Conservation (phyloP, 2,329 filamentous ascomycete genomes). For the Ascosphaera apis region DNA sequence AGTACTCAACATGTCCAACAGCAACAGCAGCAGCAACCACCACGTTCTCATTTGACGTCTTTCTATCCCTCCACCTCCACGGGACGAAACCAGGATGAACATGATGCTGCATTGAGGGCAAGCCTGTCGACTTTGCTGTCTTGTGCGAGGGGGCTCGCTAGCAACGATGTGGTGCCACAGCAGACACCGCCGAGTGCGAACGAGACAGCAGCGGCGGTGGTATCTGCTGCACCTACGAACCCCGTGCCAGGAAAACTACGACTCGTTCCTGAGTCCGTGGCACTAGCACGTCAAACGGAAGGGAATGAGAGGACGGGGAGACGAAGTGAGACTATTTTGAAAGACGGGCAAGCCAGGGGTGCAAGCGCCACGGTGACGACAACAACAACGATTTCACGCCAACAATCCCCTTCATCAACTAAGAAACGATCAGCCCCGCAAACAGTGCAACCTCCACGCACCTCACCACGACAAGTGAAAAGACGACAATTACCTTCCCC, state of each 20-base stretch:
- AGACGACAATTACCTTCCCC: constrained; percentile 7
- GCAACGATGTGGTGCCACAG: constrained; percentile 20
- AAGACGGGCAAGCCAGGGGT: not conserved
- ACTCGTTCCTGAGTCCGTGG: constrained; percentile 36
- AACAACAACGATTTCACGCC: not conserved
- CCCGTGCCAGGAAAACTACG: constrained; percentile 30
- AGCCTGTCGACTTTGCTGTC: constrained; percentile 88
- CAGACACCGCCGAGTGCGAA: constrained; percentile 5
- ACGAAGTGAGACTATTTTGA: not conserved
- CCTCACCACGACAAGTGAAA: constrained; percentile 2
- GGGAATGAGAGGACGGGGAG: constrained; percentile 14
- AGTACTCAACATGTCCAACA: constrained; percentile 16
- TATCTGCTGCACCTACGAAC: constrained; percentile 5
- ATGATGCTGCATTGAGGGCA: constrained; percentile 77
- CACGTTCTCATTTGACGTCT: constrained; percentile 38
- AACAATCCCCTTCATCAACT: not conserved
- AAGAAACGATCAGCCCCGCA: not conserved
- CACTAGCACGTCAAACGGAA: constrained; percentile 14
- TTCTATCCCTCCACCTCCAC: constrained; percentile 40
- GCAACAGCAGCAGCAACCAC: constrained; percentile 21
- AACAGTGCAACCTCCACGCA: not conserved
- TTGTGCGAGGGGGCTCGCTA: constrained; percentile 64
- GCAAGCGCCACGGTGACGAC: not conserved
- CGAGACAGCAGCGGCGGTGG: not conserved
- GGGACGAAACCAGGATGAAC: constrained; percentile 46